Evolutionary conservation across 2,329 filamentous ascomycete genomes (phyloP).

Genomic region (Apiospora marii): DNA sequence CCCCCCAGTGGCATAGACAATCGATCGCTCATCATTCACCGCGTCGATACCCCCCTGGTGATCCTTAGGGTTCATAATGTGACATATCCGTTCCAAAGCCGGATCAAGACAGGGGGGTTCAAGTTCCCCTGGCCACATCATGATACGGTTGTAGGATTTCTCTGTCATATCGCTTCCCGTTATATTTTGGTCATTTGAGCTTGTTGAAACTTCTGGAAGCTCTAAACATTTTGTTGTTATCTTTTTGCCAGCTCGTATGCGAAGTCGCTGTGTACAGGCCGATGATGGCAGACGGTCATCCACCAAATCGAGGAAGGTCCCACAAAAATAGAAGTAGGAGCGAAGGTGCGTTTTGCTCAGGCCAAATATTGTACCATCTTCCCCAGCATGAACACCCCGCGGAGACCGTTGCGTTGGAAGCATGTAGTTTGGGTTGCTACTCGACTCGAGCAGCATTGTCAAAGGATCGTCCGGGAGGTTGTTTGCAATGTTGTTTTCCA

Average conservation of each 20-base stretch:
- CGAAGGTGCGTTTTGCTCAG: slow-evolving; percentile 62
- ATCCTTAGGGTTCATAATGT: slow-evolving; percentile 35
- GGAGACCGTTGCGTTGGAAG: slow-evolving; percentile 42
- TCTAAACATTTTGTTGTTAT: slow-evolving; percentile 37
- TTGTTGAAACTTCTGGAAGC: slow-evolving; percentile 26
- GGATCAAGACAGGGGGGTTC: slow-evolving; percentile 23
- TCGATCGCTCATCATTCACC: slow-evolving; percentile 37
- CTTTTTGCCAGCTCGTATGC: slow-evolving; percentile 59
- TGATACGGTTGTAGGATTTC: slow-evolving; percentile 34
- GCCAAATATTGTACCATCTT: slow-evolving; percentile 56
- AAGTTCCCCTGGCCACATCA: slow-evolving; percentile 38
- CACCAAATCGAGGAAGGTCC: slow-evolving; percentile 67
- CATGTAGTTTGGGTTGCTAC: slow-evolving; percentile 48
- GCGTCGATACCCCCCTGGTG: slow-evolving; percentile 33
- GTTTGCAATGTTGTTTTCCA: slow-evolving; percentile 25
- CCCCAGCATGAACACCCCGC: slow-evolving; percentile 57
- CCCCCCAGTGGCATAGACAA: slow-evolving; percentile 39
- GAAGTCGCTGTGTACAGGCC: slow-evolving; percentile 47
- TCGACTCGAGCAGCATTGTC: slow-evolving; percentile 25
- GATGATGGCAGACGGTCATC: slow-evolving; percentile 53
- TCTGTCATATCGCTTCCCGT: slow-evolving; percentile 6
- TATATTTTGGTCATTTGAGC: background rate
- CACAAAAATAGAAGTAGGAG: slow-evolving; percentile 60
- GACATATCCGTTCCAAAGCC: slow-evolving; percentile 32
- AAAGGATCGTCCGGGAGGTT: slow-evolving; percentile 22